phyloP scores from a whole-genome alignment of 352 stramenopile genomes.

The Saprolegnia parasitica region DNA sequence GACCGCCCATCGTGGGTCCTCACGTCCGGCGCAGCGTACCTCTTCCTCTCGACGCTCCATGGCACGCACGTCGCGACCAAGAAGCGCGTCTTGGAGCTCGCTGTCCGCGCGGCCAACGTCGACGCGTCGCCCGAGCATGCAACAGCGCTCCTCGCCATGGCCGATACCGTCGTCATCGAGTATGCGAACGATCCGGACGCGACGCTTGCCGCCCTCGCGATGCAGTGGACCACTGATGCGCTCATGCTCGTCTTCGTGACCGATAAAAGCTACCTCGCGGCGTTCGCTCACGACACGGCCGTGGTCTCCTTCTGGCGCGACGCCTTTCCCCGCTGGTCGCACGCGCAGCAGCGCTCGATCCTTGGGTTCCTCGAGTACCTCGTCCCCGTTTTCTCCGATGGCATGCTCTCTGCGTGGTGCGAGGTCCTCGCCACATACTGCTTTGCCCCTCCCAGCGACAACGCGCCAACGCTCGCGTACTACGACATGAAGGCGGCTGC shows the following conservation, averaged over 20 bases:
- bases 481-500: not conserved
- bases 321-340: not conserved
- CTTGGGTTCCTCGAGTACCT: not conserved
- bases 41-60: not conserved
- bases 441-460: not conserved
- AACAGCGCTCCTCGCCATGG: not conserved
- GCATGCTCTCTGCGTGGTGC: not conserved
- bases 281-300: not conserved
- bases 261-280: not conserved
- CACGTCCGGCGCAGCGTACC: not conserved
- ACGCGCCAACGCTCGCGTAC: not conserved
- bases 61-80: not conserved
- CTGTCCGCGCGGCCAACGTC: not conserved
- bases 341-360: not conserved
- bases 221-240: not conserved
- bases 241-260: not conserved
- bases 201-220: not conserved
- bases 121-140: not conserved
- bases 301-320: not conserved
- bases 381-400: not conserved
- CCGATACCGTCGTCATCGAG: not conserved
- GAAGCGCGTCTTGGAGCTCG: not conserved
- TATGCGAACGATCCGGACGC: not conserved
- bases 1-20: not conserved
- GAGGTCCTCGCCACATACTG: not conserved